These are phyloP conservation scores for Penicillium goetzii DNA, from an alignment of 495 filamentous ascomycete species.

Conservation along the genomic window DNA sequence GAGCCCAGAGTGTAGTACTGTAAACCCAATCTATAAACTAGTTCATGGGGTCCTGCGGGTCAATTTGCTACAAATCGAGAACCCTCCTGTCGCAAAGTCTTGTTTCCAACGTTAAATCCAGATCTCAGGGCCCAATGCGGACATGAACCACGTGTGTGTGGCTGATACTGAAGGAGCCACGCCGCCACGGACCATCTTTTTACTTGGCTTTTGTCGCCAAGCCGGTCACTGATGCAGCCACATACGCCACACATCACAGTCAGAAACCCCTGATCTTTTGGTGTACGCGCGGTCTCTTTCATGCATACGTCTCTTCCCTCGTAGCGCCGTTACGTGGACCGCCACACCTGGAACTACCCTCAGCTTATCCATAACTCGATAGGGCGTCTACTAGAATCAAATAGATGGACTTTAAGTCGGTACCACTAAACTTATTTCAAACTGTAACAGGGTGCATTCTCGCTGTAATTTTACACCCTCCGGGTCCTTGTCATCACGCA, in stretches of 20 bases:
- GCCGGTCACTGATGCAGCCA: not conserved
- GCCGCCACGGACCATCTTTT: not conserved
- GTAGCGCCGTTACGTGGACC: constrained; percentile 5
- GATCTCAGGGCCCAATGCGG: constrained; percentile 8
- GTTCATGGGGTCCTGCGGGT: not conserved
- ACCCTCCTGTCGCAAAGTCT: not conserved
- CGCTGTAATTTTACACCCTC: not conserved
- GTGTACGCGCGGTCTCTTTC: constrained; percentile 4
- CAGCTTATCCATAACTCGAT: not conserved
- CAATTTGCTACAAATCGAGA: not conserved
- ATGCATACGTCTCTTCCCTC: not conserved
- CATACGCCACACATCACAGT: constrained; percentile 3
- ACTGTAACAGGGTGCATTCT: not conserved
- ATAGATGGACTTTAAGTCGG: not conserved
- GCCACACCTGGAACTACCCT: not conserved
- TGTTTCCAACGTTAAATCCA: not conserved
- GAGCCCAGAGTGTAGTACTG: not conserved
- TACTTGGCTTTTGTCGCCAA: not conserved
- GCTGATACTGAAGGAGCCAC: constrained; percentile 1
- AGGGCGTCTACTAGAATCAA: not conserved
- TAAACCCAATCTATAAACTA: not conserved
- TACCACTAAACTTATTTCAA: not conserved
- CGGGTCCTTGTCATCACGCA: not conserved
- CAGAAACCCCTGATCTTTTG: not conserved
- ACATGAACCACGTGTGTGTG: constrained; percentile 17